phyloP scores from a whole-genome alignment of 805 yeast species.

The Candida chauliodis region DNA sequence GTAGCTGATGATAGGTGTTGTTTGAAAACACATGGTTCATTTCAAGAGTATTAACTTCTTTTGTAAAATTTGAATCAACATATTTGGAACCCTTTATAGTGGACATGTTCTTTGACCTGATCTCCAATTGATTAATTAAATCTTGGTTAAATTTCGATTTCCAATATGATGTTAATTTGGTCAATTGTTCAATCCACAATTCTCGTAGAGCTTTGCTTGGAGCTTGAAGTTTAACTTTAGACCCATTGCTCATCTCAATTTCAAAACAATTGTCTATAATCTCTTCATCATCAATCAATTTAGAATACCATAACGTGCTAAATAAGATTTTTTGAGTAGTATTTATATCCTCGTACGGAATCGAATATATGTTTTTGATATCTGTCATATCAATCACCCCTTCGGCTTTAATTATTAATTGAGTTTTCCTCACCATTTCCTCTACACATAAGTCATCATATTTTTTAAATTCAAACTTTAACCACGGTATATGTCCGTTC shows the following conservation, averaged over 20 bases:
- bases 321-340: slow-evolving; percentile 24
- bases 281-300: slow-evolving; percentile 21
- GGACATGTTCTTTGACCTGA: slow-evolving; percentile 44
- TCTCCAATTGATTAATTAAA: slow-evolving; percentile 25
- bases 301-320: slow-evolving; percentile 29
- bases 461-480: slow-evolving; percentile 44
- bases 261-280: slow-evolving; percentile 50
- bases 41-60: slow-evolving; percentile 34
- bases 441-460: slow-evolving; percentile 58
- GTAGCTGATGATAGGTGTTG: slow-evolving; percentile 50
- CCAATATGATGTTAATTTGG: slow-evolving; percentile 58
- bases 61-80: slow-evolving; percentile 52
- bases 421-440: slow-evolving; percentile 62
- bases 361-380: slow-evolving; percentile 37
- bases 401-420: slow-evolving; percentile 53
- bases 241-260: slow-evolving; percentile 46
- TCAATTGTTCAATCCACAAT: slow-evolving; percentile 63
- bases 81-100: slow-evolving; percentile 51
- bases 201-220: slow-evolving; percentile 46
- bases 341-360: slow-evolving; percentile 20
- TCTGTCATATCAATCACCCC: slow-evolving; percentile 59
- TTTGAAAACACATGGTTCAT: slow-evolving; percentile 57
- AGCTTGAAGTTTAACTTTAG: slow-evolving; percentile 52
- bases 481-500: slow-evolving; percentile 60
- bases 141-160: slow-evolving; percentile 40